A percentile compares a stretch with the other conserved stretches of the same genome.
These are phyloP conservation scores for Salix koriyanagi DNA, from an alignment of 345 rosid genomes.

Conservation along the genomic window DNA sequence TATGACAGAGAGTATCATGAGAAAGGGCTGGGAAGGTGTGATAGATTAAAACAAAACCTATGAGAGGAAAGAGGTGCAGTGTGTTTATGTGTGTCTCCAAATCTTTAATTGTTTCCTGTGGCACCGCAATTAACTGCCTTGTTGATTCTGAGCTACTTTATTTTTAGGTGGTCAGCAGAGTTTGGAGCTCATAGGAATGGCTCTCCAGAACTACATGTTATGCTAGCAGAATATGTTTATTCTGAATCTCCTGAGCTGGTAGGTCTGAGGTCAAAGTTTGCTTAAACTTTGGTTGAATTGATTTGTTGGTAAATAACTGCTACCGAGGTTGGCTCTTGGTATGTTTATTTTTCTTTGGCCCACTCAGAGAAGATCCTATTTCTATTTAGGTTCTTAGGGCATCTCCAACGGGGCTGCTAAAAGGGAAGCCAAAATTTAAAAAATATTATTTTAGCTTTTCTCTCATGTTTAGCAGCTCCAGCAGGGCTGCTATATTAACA, in stretches of 20 bases:
- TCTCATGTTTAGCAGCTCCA: too few species aligned
- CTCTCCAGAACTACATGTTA: slow-evolving; percentile 67
- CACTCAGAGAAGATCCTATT: not conserved
- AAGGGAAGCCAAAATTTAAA: too few species aligned
- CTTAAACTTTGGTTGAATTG: not conserved
- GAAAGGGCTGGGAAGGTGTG: not conserved
- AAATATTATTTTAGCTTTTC: too few species aligned
- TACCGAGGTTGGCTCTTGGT: not conserved
- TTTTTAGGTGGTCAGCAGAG: slow-evolving; percentile 83
- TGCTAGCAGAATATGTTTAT: slow-evolving; percentile 84
- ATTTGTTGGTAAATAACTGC: not conserved
- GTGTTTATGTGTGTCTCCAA: not conserved
- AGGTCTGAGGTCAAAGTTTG: slow-evolving; percentile 26
- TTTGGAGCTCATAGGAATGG: slow-evolving; percentile 69
- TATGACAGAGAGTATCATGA: not conserved
- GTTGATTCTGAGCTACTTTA: slow-evolving; percentile 12
- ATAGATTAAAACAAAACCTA: not conserved
- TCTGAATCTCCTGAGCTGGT: slow-evolving; percentile 91
- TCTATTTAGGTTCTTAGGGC: not conserved
- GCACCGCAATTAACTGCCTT: not conserved
- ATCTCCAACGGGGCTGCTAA: too few species aligned
- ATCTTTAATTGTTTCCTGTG: not conserved
- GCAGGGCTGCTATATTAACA: too few species aligned
- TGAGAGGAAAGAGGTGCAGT: not conserved
- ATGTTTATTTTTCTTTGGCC: not conserved